A percentile compares a stretch with the other conserved stretches of the same genome.
phyloP scores from a whole-genome alignment of 345 rosid species.

The Physaria fendleri region DNA sequence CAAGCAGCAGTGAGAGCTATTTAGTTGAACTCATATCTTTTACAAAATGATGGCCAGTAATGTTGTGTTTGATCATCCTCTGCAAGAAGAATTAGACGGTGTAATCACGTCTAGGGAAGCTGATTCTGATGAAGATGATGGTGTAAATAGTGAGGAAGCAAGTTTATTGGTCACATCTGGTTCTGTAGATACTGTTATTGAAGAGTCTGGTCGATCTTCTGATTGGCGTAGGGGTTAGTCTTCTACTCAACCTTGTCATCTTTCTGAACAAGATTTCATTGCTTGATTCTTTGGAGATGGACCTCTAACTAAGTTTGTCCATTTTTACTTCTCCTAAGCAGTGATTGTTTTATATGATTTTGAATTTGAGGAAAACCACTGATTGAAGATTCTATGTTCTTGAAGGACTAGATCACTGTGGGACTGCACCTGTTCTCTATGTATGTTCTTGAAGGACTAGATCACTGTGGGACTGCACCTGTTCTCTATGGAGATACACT shows the following conservation, averaged over 20 bases:
- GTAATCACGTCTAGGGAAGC: slow-evolving; percentile 5
- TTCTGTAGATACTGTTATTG: slow-evolving; percentile 24
- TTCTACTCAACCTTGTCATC: not conserved
- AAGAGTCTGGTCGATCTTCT: slow-evolving; percentile 18
- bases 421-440: slow-evolving; percentile 53
- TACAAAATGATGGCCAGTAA: slow-evolving; percentile 40
- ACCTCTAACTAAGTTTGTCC: not conserved
- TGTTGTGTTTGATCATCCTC: slow-evolving; percentile 46
- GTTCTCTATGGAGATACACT: slow-evolving; percentile 29
- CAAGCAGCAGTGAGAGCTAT: not conserved
- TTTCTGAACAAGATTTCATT: not conserved
- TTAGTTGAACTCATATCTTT: not conserved
- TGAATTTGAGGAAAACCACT: not conserved
- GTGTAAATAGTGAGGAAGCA: slow-evolving; percentile 25
- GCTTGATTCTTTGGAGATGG: not conserved
- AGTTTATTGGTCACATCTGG: slow-evolving; percentile 30
- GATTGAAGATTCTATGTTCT: slow-evolving; percentile 29
- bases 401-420: slow-evolving; percentile 64
- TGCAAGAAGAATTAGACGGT: slow-evolving; percentile 29
- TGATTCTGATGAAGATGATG: slow-evolving; percentile 28
- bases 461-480: slow-evolving; percentile 58
- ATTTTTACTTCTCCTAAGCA: not conserved
- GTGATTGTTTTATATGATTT: not conserved
- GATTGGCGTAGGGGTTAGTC: slow-evolving; percentile 38
- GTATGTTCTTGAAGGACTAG: slow-evolving; percentile 56